phyloP scores from a whole-genome alignment of 2,329 filamentous ascomycete species.

The Trichoderma lentiforme region DNA sequence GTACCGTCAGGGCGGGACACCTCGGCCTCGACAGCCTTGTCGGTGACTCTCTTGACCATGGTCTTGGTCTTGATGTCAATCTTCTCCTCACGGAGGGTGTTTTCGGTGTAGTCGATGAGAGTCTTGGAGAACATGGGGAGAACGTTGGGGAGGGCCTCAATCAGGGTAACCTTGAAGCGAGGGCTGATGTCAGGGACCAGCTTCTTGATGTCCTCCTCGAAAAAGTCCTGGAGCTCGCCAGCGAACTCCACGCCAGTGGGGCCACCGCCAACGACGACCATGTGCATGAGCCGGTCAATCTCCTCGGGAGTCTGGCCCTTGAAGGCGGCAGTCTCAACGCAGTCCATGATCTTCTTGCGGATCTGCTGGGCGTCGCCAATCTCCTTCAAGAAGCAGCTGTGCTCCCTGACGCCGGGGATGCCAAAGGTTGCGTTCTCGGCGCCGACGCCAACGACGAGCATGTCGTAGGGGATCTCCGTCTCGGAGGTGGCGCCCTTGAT shows the following conservation, averaged over 20 bases:
- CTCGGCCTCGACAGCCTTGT: conserved; percentile 90
- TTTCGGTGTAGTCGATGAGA: conserved; percentile 98
- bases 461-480: conserved; percentile 94
- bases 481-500: conserved; percentile 78
- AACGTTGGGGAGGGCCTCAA: conserved; percentile 94
- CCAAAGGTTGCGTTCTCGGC: conserved; percentile 98
- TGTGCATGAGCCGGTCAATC: conserved; percentile 90
- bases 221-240: conserved; percentile 97
- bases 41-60: conserved; percentile 96
- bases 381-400: conserved; percentile 98
- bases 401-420: conserved; percentile 89
- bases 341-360: conserved; percentile 99
- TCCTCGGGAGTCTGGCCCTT: conserved; percentile 90
- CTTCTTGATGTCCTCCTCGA: conserved; percentile 96
- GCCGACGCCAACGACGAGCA: conserved; percentile 95
- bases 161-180: conserved; percentile 94
- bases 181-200: conserved; percentile 93
- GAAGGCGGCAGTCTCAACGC: conserved; percentile 96
- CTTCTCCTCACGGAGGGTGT: conserved; percentile 97
- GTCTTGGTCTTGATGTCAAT: conserved; percentile 98
- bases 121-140: conserved; percentile 99
- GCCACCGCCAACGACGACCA: conserved; percentile 92
- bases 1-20: conserved; percentile 75
- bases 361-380: conserved; percentile 94
- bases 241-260: conserved; percentile 98